Conservation (phyloP, 2,329 filamentous ascomycete genomes). For the Piedraia hortae region DNA sequence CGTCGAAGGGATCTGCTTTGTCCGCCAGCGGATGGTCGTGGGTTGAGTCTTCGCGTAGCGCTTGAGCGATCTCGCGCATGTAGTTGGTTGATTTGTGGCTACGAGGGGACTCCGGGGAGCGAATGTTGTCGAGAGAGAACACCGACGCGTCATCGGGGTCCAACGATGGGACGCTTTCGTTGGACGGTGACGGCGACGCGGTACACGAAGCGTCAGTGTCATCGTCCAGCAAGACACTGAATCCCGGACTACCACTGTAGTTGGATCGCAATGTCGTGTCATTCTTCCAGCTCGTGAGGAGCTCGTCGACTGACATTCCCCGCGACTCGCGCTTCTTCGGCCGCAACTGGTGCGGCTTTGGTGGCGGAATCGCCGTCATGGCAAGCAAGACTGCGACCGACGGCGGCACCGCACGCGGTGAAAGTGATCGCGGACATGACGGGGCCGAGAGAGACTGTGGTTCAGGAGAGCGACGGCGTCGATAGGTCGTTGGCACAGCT, state of each 20-base stretch:
- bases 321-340: slow-evolving; percentile 7
- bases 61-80: slow-evolving; percentile 19
- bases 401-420: slow-evolving; percentile 25
- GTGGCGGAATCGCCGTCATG: slow-evolving; percentile 30
- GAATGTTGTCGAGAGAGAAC: slow-evolving; percentile 17
- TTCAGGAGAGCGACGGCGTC: too few relatives aligned
- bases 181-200: slow-evolving; percentile 18
- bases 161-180: slow-evolving; percentile 29
- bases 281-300: slow-evolving; percentile 27
- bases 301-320: slow-evolving; percentile 26
- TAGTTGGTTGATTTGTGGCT: slow-evolving; percentile 12
- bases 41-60: slow-evolving; percentile 26
- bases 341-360: slow-evolving; percentile 14
- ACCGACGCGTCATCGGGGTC: slow-evolving; percentile 21
- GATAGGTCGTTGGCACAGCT: too few relatives aligned
- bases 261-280: slow-evolving; percentile 14
- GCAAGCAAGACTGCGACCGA: slow-evolving; percentile 30
- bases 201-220: slow-evolving; percentile 16
- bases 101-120: slow-evolving; percentile 15
- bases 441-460: too few relatives aligned
- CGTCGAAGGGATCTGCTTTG: slow-evolving; percentile 10
- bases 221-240: slow-evolving; percentile 29
- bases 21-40: slow-evolving; percentile 28
- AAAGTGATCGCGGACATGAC: too few relatives aligned
- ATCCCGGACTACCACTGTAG: slow-evolving; percentile 12